Base-by-base conservation (phyloP, 75 land plant genomes). In the Sequoiadendron giganteum region DNA sequence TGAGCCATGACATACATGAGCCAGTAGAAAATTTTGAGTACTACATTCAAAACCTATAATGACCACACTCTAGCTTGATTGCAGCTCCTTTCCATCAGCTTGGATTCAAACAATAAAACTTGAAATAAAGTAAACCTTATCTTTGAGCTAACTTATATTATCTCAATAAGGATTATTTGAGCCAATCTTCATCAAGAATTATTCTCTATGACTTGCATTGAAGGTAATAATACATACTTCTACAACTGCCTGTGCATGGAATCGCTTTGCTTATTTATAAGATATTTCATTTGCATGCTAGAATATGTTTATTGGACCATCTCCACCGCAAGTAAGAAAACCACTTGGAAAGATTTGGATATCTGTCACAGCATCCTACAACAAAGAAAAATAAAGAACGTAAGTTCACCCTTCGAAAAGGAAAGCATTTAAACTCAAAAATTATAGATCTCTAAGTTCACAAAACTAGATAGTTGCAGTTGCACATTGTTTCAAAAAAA, bases 271-370 rank as follows among this genome's bases (percentile, higher is more conserved):
- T 80, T 40, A 48, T 43, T 43, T 80, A 9, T 42, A 18, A 42
- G 83, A 42, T 36, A 42, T 43, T 21, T 85, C n/a, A 85, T 52
- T 85, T 49, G 21, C 42, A 52, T 86, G 76, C 21, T 90, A 78
- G 40, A 93, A 89, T 42, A 92, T 43, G 73, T 92, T 97, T 16
- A 96, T 92, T 10, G 88, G 84, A 58, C 99, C 99, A 92, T 97
- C 99, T 79, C 97, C 97, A 88, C 97, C 99, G 89, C 97, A 97
- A 72, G 96, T 88, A 78, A 97, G 89, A 87, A 97, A 97, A 61
- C 97, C 99, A 90, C 86, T 38, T 36, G 94, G 80, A 14, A 94
- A 65, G 65, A 94, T 92, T 79, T 94, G 93, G 79, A 97, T 89
- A 87, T 96, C 97, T 34, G 99, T 97, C 48, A 97, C 95, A 75